phyloP scores from a whole-genome alignment of 768 basidiomycete genomes.

The Suillus brevipes region DNA sequence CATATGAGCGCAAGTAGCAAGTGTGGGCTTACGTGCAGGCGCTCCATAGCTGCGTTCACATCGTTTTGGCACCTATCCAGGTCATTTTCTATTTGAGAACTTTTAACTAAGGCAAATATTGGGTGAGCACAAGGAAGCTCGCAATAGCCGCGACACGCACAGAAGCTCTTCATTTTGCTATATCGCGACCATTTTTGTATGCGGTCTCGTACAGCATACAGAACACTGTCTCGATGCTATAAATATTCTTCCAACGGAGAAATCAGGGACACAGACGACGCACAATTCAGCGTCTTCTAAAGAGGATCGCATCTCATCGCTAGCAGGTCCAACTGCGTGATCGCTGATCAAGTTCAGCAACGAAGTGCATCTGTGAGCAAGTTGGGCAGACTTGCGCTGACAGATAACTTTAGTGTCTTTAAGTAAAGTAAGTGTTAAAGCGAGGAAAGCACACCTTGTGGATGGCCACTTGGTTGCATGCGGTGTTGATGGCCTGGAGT shows the following conservation, averaged over 20 bases:
- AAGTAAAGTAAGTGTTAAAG: neutral
- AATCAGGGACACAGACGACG: constrained; percentile 15
- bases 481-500: constrained; percentile 43
- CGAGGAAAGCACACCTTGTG: constrained; percentile 44
- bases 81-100: constrained; percentile 45
- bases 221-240: constrained; percentile 33
- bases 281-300: constrained; percentile 48
- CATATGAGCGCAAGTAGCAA: neutral
- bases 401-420: constrained; percentile 1
- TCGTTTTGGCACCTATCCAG: constrained; percentile 45
- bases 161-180: constrained; percentile 37
- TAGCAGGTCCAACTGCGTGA: constrained; percentile 37
- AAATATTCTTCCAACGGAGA: neutral
- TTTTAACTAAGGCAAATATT: constrained; percentile 38
- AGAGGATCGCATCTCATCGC: constrained; percentile 40
- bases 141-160: constrained; percentile 30
- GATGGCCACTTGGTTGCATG: constrained; percentile 46
- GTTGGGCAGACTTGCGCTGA: constrained; percentile 41
- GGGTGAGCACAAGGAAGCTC: neutral
- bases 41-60: constrained; percentile 41
- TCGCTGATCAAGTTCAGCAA: constrained; percentile 43
- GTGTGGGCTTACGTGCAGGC: constrained; percentile 41
- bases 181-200: constrained; percentile 41
- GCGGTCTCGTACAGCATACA: constrained; percentile 40
- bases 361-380: constrained; percentile 43